A percentile compares a stretch with the other conserved stretches of the same genome.
phyloP scores from a whole-genome alignment of 1,139 yeast species.

The Groenewaldozyma sp. region DNA sequence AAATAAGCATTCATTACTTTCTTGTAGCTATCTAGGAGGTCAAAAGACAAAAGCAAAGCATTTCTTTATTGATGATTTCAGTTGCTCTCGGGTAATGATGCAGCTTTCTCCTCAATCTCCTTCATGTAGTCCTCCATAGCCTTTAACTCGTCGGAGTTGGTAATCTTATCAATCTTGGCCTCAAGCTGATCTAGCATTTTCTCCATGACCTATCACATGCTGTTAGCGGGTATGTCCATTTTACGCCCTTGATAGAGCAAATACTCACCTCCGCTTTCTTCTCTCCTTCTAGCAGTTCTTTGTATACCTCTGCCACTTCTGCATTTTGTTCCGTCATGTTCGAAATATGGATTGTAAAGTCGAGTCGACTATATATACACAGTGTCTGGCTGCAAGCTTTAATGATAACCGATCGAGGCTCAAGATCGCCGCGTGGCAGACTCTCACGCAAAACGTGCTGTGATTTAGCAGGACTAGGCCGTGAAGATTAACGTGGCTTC shows the following conservation, averaged over 20 bases:
- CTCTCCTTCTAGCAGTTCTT: slow-evolving; percentile 49
- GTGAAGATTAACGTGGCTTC: slow-evolving; percentile 2
- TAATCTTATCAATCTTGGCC: slow-evolving; percentile 41
- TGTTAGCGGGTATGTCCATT: too few species aligned
- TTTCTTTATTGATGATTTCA: not conserved
- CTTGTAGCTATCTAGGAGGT: not conserved
- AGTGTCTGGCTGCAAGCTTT: too few species aligned
- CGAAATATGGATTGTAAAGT: slow-evolving; percentile 4
- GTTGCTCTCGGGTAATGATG: not conserved
- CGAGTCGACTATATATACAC: too few species aligned
- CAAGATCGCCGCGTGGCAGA: too few species aligned
- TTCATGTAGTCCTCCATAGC: slow-evolving; percentile 13
- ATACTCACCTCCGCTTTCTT: slow-evolving; percentile 39
- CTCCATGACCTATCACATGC: slow-evolving; percentile 35
- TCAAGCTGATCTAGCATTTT: slow-evolving; percentile 48
- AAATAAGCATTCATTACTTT: not conserved
- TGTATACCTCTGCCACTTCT: slow-evolving; percentile 40
- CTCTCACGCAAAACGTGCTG: too few species aligned
- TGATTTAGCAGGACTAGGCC: not conserved
- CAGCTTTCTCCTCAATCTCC: slow-evolving; percentile 9
- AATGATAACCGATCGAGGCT: too few species aligned
- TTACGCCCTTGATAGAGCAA: too few species aligned
- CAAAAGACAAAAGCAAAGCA: too few species aligned
- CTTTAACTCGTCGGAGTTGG: slow-evolving; percentile 24
- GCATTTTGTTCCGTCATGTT: slow-evolving; percentile 9